Conservation (phyloP, 2,329 filamentous ascomycete species). For the Cordyceps javanica region DNA sequence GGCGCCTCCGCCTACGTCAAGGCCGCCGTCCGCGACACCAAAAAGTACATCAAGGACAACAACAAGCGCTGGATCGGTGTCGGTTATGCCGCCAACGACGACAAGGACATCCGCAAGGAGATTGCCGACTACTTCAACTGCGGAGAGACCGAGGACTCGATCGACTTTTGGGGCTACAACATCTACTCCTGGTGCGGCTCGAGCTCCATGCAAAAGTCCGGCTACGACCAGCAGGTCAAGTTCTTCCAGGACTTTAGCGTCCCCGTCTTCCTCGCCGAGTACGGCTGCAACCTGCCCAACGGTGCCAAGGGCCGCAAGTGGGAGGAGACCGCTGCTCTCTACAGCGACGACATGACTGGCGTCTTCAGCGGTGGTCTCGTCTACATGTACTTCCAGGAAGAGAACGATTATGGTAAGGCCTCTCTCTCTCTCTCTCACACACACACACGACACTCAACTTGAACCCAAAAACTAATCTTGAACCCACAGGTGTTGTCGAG, state of each 20-base stretch:
- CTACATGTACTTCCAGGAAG: slow-evolving; percentile 96
- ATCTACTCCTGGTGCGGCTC: slow-evolving; percentile 99
- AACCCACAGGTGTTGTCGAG: slow-evolving; percentile 57
- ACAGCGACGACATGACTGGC: slow-evolving; percentile 69
- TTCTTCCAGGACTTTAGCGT: slow-evolving; percentile 89
- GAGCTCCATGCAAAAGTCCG: slow-evolving; percentile 68
- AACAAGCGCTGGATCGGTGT: slow-evolving; percentile 81
- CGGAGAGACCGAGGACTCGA: slow-evolving; percentile 55
- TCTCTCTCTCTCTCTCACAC: too few species aligned
- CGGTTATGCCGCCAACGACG: slow-evolving; percentile 94
- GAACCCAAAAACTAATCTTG: background rate
- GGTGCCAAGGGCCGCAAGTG: slow-evolving; percentile 66
- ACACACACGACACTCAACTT: background rate
- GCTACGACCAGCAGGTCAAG: slow-evolving; percentile 73
- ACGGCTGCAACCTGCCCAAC: slow-evolving; percentile 75
- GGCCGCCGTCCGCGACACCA: slow-evolving; percentile 92
- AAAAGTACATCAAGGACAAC: slow-evolving; percentile 78
- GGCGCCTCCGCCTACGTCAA: slow-evolving; percentile 90
- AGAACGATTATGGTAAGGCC: slow-evolving; percentile 83
- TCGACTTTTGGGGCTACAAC: slow-evolving; percentile 99
- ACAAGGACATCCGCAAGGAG: slow-evolving; percentile 71
- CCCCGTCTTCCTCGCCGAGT: slow-evolving; percentile 97
- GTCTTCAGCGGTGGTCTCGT: slow-evolving; percentile 96
- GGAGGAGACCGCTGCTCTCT: slow-evolving; percentile 78
- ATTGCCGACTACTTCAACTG: slow-evolving; percentile 96